These are phyloP conservation scores for Acer campestre DNA, from an alignment of 345 rosid species.

Conservation along the genomic window DNA sequence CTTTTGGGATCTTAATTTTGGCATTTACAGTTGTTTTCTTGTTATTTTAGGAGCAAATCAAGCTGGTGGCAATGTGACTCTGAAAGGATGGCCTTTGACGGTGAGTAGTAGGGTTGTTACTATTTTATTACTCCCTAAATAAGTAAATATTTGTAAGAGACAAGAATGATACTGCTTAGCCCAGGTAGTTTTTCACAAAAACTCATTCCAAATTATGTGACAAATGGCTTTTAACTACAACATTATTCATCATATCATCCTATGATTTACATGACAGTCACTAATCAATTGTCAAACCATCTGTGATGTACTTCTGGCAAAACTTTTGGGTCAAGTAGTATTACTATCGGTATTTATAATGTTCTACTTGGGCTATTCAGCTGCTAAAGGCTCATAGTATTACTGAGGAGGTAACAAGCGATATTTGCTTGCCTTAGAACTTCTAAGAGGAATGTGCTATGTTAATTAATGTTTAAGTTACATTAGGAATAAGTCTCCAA, in stretches of 20 bases:
- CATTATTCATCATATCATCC: neutral
- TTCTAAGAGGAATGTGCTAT: neutral
- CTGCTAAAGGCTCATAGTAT: neutral
- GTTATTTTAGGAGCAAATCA: slow-evolving; percentile 48
- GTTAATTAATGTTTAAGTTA: neutral
- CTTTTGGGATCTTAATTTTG: slow-evolving; percentile 5
- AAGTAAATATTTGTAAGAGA: neutral
- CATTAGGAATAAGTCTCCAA: neutral
- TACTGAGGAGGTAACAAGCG: neutral
- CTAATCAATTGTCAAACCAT: neutral
- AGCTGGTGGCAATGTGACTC: slow-evolving; percentile 54
- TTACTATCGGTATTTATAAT: neutral
- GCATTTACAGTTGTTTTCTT: slow-evolving; percentile 15
- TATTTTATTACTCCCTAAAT: neutral
- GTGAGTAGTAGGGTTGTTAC: slow-evolving; percentile 37
- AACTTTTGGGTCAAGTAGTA: neutral
- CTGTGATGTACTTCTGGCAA: neutral
- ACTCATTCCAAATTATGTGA: neutral
- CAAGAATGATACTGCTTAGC: neutral
- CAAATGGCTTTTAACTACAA: neutral
- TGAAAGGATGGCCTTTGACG: slow-evolving; percentile 74
- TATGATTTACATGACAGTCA: neutral
- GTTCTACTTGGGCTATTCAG: neutral
- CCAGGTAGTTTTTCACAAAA: neutral
- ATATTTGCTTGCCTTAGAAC: neutral